A percentile compares a stretch with the other conserved stretches of the same genome.
Conservation (phyloP, 805 yeast genomes). For the Saccharomycopsis babjevae region DNA sequence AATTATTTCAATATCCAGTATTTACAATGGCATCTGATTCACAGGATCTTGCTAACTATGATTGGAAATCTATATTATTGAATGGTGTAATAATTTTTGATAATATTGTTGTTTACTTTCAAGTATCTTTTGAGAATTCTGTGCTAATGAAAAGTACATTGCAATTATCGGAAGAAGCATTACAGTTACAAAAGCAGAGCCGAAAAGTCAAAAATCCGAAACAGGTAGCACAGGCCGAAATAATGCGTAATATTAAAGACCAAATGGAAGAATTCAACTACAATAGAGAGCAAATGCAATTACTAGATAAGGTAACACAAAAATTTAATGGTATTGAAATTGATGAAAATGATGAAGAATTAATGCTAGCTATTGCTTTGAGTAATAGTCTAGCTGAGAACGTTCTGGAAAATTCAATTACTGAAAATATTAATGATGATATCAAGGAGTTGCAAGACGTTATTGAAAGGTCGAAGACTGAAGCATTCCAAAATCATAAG, state of each 20-base stretch:
- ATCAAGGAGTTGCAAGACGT: conserved; percentile 5
- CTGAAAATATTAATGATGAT: background rate
- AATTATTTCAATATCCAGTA: background rate
- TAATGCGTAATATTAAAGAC: conserved; percentile 3
- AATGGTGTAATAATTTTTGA: conserved; percentile 11
- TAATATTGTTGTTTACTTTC: conserved; percentile 16
- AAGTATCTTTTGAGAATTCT: conserved; percentile 14
- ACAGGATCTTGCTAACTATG: background rate
- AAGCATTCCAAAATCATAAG: background rate
- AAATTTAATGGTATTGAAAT: conserved; percentile 12
- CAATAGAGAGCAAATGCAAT: background rate
- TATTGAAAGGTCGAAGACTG: conserved; percentile 6
- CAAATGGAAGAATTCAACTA: conserved; percentile 8
- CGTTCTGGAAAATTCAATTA: background rate
- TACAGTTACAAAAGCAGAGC: background rate
- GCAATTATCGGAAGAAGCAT: conserved; percentile 3
- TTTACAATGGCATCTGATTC: background rate
- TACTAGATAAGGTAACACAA: conserved; percentile 1
- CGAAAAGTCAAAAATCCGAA: conserved; percentile 1
- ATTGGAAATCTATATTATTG: conserved; percentile 7
- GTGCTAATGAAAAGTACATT: conserved; percentile 5
- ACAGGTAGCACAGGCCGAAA: conserved; percentile 1
- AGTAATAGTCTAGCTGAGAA: conserved; percentile 9
- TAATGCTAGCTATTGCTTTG: conserved; percentile 15
- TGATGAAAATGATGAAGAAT: conserved; percentile 13